Percentiles rank a stretch among this genome's conserved stretches.
These are phyloP conservation scores for Yamadazyma paraphyllophila DNA, from an alignment of 805 yeast genomes.

Conservation along the genomic window DNA sequence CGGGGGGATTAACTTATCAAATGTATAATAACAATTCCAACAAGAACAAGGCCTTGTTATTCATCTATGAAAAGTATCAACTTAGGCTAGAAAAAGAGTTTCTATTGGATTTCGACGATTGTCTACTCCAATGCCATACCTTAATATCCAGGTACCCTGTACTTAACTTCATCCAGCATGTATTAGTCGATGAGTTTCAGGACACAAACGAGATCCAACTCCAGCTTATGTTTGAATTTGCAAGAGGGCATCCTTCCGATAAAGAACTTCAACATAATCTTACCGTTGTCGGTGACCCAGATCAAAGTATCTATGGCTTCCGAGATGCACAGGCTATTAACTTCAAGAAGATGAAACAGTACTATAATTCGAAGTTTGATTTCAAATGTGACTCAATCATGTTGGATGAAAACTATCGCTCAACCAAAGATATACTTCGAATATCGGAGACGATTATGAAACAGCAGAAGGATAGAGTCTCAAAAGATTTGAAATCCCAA, in stretches of 20 bases:
- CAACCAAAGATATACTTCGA: slow-evolving; percentile 64
- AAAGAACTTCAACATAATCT: slow-evolving; percentile 46
- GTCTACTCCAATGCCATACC: slow-evolving; percentile 54
- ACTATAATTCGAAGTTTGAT: slow-evolving; percentile 27
- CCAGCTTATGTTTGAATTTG: slow-evolving; percentile 55
- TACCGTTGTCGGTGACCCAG: slow-evolving; percentile 95
- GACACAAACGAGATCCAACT: slow-evolving; percentile 83
- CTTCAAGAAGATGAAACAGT: slow-evolving; percentile 53
- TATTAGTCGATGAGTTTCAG: slow-evolving; percentile 91
- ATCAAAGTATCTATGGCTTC: slow-evolving; percentile 90
- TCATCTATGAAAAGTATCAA: slow-evolving; percentile 55
- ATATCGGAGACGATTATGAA: slow-evolving; percentile 65
- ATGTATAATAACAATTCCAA: slow-evolving; percentile 19
- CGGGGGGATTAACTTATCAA: slow-evolving; percentile 49
- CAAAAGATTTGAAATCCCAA: slow-evolving; percentile 49
- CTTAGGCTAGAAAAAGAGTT: slow-evolving; percentile 38
- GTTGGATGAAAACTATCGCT: slow-evolving; percentile 75
- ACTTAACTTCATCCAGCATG: slow-evolving; percentile 56
- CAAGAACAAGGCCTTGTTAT: slow-evolving; percentile 18
- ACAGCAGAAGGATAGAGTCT: slow-evolving; percentile 50
- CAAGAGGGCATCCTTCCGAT: slow-evolving; percentile 33
- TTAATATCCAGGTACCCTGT: slow-evolving; percentile 49
- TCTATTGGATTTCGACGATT: slow-evolving; percentile 80
- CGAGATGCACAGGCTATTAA: slow-evolving; percentile 74
- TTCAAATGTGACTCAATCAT: slow-evolving; percentile 28